phyloP scores from a whole-genome alignment of 352 stramenopile species.

The Globisporangium emineosum region DNA sequence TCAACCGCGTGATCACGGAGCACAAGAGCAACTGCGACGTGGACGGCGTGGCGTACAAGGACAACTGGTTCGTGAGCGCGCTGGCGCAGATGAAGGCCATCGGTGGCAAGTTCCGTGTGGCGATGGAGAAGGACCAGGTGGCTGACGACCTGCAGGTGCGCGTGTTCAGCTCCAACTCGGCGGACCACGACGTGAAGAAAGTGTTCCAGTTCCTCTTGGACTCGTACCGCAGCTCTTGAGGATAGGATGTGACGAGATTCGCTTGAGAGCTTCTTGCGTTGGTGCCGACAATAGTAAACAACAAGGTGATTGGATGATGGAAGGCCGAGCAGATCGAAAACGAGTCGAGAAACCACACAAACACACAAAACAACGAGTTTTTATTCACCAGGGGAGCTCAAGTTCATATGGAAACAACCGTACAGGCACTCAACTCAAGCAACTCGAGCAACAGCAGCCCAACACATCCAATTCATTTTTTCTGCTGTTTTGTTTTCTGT shows the following conservation, averaged over 20 bases:
- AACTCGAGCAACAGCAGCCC: neutral
- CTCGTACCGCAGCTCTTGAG: conserved; percentile 51
- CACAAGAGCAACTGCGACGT: conserved; percentile 77
- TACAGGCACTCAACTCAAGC: neutral
- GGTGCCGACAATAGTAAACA: neutral
- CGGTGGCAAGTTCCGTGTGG: conserved; percentile 51
- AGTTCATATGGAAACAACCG: neutral
- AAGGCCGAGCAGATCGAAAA: neutral
- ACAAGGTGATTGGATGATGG: neutral
- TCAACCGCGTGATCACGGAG: conserved; percentile 67
- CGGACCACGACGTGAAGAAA: conserved; percentile 68
- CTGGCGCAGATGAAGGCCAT: conserved; percentile 71
- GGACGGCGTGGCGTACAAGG: conserved; percentile 65
- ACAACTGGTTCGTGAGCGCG: conserved; percentile 82
- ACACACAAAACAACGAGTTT: neutral
- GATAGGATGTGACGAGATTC: neutral
- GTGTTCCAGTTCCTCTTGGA: conserved; percentile 72
- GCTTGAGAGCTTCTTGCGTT: neutral
- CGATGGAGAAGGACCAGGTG: conserved; percentile 37
- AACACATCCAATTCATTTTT: conserved; percentile 2
- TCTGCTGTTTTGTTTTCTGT: neutral
- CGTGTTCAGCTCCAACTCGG: conserved; percentile 48
- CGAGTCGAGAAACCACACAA: conserved; percentile 1
- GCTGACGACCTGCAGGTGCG: conserved; percentile 46
- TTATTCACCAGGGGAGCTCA: neutral